phyloP scores from a whole-genome alignment of 2,329 filamentous ascomycete genomes.

The Fusarium cyanostomum region DNA sequence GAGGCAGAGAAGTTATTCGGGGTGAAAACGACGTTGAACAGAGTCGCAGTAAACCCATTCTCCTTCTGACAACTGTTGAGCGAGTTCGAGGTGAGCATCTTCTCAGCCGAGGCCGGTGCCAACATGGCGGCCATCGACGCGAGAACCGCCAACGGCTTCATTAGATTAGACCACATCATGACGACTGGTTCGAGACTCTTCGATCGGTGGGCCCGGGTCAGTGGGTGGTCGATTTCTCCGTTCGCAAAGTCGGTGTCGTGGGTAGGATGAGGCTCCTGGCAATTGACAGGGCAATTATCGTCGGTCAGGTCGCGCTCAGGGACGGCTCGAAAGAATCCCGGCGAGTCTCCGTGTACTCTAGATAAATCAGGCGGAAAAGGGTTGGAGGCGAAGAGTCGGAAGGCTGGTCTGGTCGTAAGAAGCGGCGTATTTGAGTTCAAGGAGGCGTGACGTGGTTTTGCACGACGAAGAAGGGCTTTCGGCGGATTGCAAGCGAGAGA shows the following conservation, averaged over 20 bases:
- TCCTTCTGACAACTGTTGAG: slow-evolving; percentile 86
- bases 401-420: background rate
- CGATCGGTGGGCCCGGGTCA: slow-evolving; percentile 4
- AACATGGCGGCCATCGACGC: slow-evolving; percentile 55
- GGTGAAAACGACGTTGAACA: slow-evolving; percentile 87
- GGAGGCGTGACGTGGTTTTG: slow-evolving; percentile 27
- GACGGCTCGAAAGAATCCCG: slow-evolving; percentile 3
- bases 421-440: slow-evolving; percentile 16
- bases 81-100: slow-evolving; percentile 81
- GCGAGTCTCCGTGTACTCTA: background rate
- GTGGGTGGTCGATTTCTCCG: background rate
- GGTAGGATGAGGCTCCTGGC: background rate
- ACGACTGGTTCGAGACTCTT: slow-evolving; percentile 14
- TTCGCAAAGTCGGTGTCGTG: slow-evolving; percentile 13
- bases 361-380: background rate
- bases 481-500: slow-evolving; percentile 35
- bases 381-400: background rate
- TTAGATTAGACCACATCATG: slow-evolving; percentile 59
- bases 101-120: slow-evolving; percentile 65
- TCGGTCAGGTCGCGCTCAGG: slow-evolving; percentile 1
- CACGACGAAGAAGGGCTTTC: slow-evolving; percentile 1
- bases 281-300: background rate
- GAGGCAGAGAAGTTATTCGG: slow-evolving; percentile 76
- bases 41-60: slow-evolving; percentile 85
- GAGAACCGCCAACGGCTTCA: slow-evolving; percentile 57